Percentiles rank a stretch among this genome's conserved stretches.
These are phyloP conservation scores for Discostella stelligera DNA, from an alignment of 352 stramenopile genomes.

Conservation along the genomic window DNA sequence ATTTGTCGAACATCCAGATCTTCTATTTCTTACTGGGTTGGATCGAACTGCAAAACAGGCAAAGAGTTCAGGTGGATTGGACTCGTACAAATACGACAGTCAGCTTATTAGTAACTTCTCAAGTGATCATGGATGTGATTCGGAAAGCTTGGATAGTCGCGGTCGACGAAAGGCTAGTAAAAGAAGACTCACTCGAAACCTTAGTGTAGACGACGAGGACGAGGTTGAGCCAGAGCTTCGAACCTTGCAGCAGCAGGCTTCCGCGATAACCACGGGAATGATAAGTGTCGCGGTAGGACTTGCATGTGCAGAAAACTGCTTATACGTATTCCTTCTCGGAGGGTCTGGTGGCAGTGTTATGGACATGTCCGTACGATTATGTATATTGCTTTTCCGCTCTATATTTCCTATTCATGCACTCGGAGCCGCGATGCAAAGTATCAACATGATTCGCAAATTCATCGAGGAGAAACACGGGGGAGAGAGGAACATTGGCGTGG, in stretches of 20 bases:
- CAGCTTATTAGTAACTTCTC: conserved; percentile 41
- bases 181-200: conserved; percentile 16
- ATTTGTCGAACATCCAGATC: conserved; percentile 76
- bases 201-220: conserved; percentile 41
- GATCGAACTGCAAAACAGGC: conserved; percentile 56
- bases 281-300: conserved; percentile 78
- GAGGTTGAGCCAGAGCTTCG: conserved; percentile 70
- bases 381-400: conserved; percentile 75
- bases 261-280: conserved; percentile 79
- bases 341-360: conserved; percentile 24
- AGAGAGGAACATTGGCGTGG: conserved; percentile 72
- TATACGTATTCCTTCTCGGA: conserved; percentile 80
- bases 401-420: conserved; percentile 80
- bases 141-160: conserved; percentile 30
- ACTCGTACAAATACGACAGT: conserved; percentile 48
- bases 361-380: conserved; percentile 61
- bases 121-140: conserved; percentile 26
- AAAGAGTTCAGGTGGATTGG: conserved; percentile 48
- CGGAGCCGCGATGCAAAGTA: conserved; percentile 75
- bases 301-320: conserved; percentile 77
- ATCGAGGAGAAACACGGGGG: conserved; percentile 56
- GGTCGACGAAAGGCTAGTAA: conserved; percentile 7
- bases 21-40: conserved; percentile 78
- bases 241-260: conserved; percentile 69
- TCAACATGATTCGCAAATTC: conserved; percentile 81